Conservation (phyloP, 2,329 filamentous ascomycete species). For the Podosphaera fusca region DNA sequence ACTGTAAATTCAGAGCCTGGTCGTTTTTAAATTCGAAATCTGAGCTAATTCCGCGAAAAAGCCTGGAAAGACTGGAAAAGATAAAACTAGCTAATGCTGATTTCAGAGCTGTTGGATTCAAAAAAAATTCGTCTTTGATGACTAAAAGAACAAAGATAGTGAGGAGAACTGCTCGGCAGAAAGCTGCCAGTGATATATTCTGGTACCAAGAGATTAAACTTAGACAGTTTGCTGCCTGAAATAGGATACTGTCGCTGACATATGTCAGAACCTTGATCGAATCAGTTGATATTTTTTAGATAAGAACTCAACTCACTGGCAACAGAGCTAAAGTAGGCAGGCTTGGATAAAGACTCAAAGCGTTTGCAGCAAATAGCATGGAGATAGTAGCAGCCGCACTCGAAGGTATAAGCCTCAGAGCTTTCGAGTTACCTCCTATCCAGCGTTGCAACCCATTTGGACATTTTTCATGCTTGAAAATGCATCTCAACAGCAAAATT, state of each 20-base stretch:
- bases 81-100: slow-evolving; percentile 7
- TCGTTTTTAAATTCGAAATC: slow-evolving; percentile 6
- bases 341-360: slow-evolving; percentile 9
- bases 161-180: slow-evolving; percentile 7
- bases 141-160: slow-evolving; percentile 2
- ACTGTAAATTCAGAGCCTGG: slow-evolving; percentile 6
- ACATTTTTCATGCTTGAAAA: slow-evolving; percentile 1
- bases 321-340: slow-evolving; percentile 12
- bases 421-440: slow-evolving; percentile 6
- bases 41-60: slow-evolving; percentile 7
- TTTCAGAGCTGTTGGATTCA: slow-evolving; percentile 5
- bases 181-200: slow-evolving; percentile 2
- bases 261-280: slow-evolving; percentile 11
- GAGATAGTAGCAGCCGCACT: slow-evolving; percentile 5
- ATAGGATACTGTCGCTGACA: slow-evolving; percentile 11
- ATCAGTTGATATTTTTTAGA: slow-evolving; percentile 2
- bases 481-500: slow-evolving; percentile 4
- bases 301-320: slow-evolving; percentile 6
- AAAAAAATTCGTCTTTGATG: slow-evolving; percentile 10
- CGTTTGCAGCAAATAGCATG: slow-evolving; percentile 8
- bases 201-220: slow-evolving; percentile 5
- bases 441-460: slow-evolving; percentile 2
- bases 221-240: slow-evolving; percentile 7
- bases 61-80: slow-evolving; percentile 9
- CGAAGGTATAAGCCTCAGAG: slow-evolving; percentile 5